Percentiles rank a stretch among this genome's conserved stretches.
These are phyloP conservation scores for Brassica nigra DNA, from an alignment of 345 rosid species.

Conservation along the genomic window DNA sequence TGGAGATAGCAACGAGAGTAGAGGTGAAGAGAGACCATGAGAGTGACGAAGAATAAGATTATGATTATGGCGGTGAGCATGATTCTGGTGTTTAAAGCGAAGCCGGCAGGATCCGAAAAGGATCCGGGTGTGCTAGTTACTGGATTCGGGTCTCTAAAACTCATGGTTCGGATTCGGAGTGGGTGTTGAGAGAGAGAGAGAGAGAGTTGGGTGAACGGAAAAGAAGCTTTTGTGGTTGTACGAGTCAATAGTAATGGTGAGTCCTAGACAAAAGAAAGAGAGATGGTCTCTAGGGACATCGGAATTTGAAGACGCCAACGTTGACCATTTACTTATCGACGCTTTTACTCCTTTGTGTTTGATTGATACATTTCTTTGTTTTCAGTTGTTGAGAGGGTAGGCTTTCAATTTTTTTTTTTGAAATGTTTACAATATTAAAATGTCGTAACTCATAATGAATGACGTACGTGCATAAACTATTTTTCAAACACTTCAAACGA, in stretches of 20 bases:
- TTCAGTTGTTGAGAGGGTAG: background rate
- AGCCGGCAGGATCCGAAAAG: constrained; percentile 30
- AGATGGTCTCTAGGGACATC: background rate
- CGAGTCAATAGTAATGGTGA: constrained; percentile 15
- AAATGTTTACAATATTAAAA: background rate
- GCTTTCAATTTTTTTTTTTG: background rate
- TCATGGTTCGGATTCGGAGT: constrained; percentile 9
- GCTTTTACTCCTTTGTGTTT: background rate
- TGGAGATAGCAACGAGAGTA: constrained; percentile 86
- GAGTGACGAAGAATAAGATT: constrained; percentile 62
- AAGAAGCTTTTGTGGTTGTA: background rate
- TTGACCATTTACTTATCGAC: background rate
- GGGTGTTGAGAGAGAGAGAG: background rate
- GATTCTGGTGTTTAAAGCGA: constrained; percentile 59
- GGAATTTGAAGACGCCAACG: background rate
- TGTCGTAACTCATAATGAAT: background rate
- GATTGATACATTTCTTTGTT: background rate
- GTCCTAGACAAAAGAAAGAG: background rate
- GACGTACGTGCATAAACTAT: background rate
- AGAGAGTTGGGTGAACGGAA: background rate
- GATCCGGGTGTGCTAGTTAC: constrained; percentile 9
- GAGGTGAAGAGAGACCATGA: constrained; percentile 71
- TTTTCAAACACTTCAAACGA: too few relatives aligned
- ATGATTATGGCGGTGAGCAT: constrained; percentile 63
- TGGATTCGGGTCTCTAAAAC: constrained; percentile 10